Evolutionary conservation across 805 yeast genomes (phyloP), one percentile per base, ranked within the genome.

Genomic region (Priceomyces fermenticarens): DNA sequence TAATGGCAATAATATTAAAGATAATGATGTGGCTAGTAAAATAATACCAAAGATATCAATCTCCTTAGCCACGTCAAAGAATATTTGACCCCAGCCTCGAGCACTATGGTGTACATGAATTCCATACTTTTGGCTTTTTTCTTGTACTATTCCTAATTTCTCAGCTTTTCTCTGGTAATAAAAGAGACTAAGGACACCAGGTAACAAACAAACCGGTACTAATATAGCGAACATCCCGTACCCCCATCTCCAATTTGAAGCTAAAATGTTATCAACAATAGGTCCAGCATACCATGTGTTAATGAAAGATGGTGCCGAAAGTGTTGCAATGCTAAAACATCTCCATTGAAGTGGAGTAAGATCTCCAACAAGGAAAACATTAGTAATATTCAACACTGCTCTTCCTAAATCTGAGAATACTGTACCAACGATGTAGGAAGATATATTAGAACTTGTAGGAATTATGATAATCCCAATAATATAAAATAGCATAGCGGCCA

Each of bases 181-280:
- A 12, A 54, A 45, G 61, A 70, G 58, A 30, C 64, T 43, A 4
- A 42, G 31, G 13, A 65, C 52, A 15, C 63, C 62, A 23, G 73
- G 73, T 12, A 47, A 31, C n/a, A 60, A 38, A 13, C 63, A 67
- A 17, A 62, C 63, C 3, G 78, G 78, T 45, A 66, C 58, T 20
- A 75, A 63, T 32, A 75, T 63, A 15, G 73, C 66, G 60, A 75
- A 75, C 57, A 73, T 63, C 38, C 77, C 78, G 48, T 67, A 73
- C 20, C 78, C 81, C 75, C 76, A 70, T 54, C 78, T 4, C 23
- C 36, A 33, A 20, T 33, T 33, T 33, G 11, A 16, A 16, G 15
- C 25, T 16, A 33, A 20, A 10, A 16, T 33, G 10, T 16, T 3
- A 17, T 51, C 47, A 8, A 54, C 68, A 43, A 68, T 66, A 4